A percentile compares a stretch with the other conserved stretches of the same genome.
Conservation (phyloP, 306 rosid species). For the Fragaria vesca region DNA sequence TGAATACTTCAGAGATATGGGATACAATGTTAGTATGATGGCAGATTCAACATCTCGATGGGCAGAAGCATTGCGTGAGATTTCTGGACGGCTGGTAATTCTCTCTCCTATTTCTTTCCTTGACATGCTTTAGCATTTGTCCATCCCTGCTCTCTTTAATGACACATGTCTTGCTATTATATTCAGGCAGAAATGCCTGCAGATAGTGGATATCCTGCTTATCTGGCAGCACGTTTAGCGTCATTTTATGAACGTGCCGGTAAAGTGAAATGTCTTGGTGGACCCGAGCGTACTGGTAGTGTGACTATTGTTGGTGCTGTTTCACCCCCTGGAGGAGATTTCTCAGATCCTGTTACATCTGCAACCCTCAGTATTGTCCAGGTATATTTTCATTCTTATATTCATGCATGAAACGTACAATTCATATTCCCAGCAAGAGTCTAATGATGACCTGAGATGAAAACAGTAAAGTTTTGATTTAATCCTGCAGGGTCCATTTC, state of each 20-base stretch:
- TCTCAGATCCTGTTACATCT: conserved; percentile 98
- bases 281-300: conserved; percentile 97
- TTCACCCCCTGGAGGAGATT: conserved; percentile 99
- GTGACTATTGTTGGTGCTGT: conserved; percentile 99
- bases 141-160: conserved; percentile 7
- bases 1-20: conserved; percentile 99
- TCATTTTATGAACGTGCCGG: conserved; percentile 99
- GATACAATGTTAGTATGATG: conserved; percentile 99
- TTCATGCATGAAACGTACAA: neutral
- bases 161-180: conserved; percentile 11
- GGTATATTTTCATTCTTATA: conserved; percentile 42
- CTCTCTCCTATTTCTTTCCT: conserved; percentile 1
- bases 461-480: neutral
- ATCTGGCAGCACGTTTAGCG: conserved; percentile 98
- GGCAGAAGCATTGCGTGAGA: conserved; percentile 99
- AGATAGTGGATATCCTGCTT: conserved; percentile 99
- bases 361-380: conserved; percentile 99
- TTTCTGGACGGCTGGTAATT: conserved; percentile 96
- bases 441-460: neutral
- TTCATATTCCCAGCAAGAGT: neutral
- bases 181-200: conserved; percentile 99
- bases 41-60: conserved; percentile 99
- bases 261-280: conserved; percentile 97
- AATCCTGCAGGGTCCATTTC: neutral
- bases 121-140: neutral